Evolutionary conservation across 2,329 filamentous ascomycete genomes (phyloP), one percentile per base, ranked within the genome.

Genomic region (Cytospora leucostoma): DNA sequence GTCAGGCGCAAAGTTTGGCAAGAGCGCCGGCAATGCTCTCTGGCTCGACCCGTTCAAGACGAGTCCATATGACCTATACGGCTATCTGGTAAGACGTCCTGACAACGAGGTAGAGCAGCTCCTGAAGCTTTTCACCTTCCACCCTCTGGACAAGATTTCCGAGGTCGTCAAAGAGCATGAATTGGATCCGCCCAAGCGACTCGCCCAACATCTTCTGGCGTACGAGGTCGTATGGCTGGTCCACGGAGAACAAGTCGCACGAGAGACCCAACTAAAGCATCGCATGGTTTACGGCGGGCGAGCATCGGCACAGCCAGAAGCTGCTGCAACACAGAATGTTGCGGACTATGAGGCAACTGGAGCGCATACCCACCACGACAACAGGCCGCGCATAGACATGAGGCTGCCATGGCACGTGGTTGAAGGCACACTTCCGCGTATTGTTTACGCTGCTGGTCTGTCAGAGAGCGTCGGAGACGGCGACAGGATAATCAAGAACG

Each of bases 1-100:
- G 1, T 85, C 90, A 0, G 95, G 95, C 19, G 87, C 86, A 72
- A 99, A 99, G 76, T 93, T 98, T 70, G 95, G 95, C 58, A 99
- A 99, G 79, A 96, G 89, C 67, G 90, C 92, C 2, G 94, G 93
- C 33, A 98, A 98, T 74, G 93, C 94, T 2, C 78, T 99, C 40
- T 99, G 95, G 95, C 84, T 99, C 3, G 92, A 97, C 74, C 82
- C 83, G 59, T 87, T 89, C 70, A 85, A 92, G 84, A 96, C 94
- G 1, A 88, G 84, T 35, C 80, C 88, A 0, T 97, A 94, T 71
- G 92, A 98, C 63, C 81, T 98, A 1, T 98, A 98, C 74, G 82
- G 93, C 74, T 97, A 94, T 79, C 95, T 98, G 70, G 82, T 97
- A 67, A 86, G 92, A 57, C 88, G 90, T 0, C 81, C 93, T 0